Evolutionary conservation across 2,329 filamentous ascomycete species (phyloP), one percentile per base, ranked within the genome.

Genomic region (Exophiala lecanii-corni): DNA sequence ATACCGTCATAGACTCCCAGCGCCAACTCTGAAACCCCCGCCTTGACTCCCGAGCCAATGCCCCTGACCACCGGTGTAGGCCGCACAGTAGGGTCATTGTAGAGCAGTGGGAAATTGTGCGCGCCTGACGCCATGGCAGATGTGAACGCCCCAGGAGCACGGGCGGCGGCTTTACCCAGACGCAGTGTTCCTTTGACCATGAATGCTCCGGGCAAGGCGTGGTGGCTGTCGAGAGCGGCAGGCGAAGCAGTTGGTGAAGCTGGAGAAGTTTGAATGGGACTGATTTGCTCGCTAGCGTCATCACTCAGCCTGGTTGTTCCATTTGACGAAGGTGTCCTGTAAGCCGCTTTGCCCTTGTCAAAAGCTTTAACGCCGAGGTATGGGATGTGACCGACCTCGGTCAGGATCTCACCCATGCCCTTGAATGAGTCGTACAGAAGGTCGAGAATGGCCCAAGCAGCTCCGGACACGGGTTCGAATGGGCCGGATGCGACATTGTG

Each of bases 381-480:
- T 3, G 78, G 70, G 28, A 76, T 72, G 12, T 71, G 67, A 0
- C 78, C 77, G 26, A 81, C 68, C 56, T 94, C 87, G 1, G 85
- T 85, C 21, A 94, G 74, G 1, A 86, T 85, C 75, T 92, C 83
- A 56, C 86, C 78, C 46, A 95, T 82, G 23, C 76, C 82, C 20
- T 83, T 81, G 19, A 55, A 13, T 9, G 48, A 44, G 3, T 23
- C 40, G 15, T 18, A 43, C 20, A 31, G 21, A 18, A 35, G 17
- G n/a, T 35, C 33, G 6, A 35, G 33, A 20, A 35, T n/a, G 7
- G 69, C 70, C 26, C 67, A 65, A 43, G 66, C 70, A 5, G 59
- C 63, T 28, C 69, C 74, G 9, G 67, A 72, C 13, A 75, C 56
- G 0, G 72, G 72, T 45, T 75, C 73, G 2, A 71, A 72, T 9